phyloP scores from a whole-genome alignment of 176 grass and related monocot species.

The Eragrostis nindensis region DNA sequence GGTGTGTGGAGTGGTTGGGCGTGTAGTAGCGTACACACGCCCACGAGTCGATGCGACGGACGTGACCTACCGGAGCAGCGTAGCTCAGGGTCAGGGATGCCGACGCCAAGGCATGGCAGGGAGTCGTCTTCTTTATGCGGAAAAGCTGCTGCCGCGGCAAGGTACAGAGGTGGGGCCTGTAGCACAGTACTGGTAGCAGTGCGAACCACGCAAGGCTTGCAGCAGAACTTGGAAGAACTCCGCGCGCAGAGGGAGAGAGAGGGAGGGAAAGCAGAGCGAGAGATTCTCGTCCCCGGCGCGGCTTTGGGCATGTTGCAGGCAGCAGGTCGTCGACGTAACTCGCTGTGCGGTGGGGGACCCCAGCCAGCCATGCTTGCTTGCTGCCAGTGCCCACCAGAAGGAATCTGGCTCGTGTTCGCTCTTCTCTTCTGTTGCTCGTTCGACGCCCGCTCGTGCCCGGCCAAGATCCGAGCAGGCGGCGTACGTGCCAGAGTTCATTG shows the following conservation, averaged over 20 bases:
- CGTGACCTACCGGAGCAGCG: background rate
- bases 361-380: background rate
- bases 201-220: no score
- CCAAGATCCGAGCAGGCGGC: no score
- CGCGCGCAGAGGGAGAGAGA: no score
- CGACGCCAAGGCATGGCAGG: constrained; percentile 9
- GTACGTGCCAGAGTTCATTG: background rate
- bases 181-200: no score
- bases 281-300: background rate
- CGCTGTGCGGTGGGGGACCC: background rate
- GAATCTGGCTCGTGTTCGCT: background rate
- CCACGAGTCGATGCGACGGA: background rate
- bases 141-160: background rate
- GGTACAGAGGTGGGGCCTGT: no score
- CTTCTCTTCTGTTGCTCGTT: background rate
- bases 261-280: no score
- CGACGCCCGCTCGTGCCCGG: background rate
- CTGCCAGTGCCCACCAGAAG: background rate
- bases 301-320: background rate
- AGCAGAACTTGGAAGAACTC: no score
- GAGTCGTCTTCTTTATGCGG: background rate
- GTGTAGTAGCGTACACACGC: background rate
- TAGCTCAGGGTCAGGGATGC: constrained; percentile 8
- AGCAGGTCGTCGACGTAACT: background rate
- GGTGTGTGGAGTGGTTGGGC: background rate